Evolutionary conservation across 495 filamentous ascomycete species (phyloP), one percentile per base, ranked within the genome.

Genomic region (Durotheca rogersii): DNA sequence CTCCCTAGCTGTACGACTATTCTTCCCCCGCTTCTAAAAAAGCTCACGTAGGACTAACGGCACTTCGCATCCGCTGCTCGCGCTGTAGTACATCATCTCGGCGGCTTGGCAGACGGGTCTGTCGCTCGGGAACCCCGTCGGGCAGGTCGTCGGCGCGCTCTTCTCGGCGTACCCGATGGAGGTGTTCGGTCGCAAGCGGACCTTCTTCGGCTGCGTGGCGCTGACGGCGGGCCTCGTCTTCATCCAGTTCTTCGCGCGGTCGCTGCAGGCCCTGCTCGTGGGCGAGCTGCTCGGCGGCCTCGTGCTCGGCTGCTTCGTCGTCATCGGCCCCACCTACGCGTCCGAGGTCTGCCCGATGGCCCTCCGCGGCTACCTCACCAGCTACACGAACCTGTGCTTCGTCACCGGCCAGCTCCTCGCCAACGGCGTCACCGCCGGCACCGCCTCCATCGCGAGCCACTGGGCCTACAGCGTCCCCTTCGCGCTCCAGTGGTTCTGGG

Each of bases 401-500:
- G 81, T 81, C 30, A 84, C 85, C 5, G 84, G 82, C 2, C 81
- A 84, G 41, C 68, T 85, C 4, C 68, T 86, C 9, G 75, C 72
- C 0, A 75, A 78, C 7, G 76, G 75, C 3, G 74, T 83, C 2
- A 68, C 81, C 6, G 69, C 74, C 7, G 78, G 77, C 18, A 72
- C 71, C 12, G 70, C 55, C 56, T 66, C 66, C 41, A 61, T 62
- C 5, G 45, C 48, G 5, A 68, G 62, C 23, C 65, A 78, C 35
- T 77, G 75, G 75, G 71, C 70, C 0, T 85, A 82, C 42, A 72
- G 76, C 7, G 80, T 80, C 40, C 77, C 79, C 1, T 85, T 83
- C 43, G 80, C 76, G 5, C 39, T 83, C 44, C 83, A 86, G 61
- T 86, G 83, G 83, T 74, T 85, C 36, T 86, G 82, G 79, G 80